Evolutionary conservation across 2,329 filamentous ascomycete species (phyloP).

Genomic region (Colletotrichum sp.): DNA sequence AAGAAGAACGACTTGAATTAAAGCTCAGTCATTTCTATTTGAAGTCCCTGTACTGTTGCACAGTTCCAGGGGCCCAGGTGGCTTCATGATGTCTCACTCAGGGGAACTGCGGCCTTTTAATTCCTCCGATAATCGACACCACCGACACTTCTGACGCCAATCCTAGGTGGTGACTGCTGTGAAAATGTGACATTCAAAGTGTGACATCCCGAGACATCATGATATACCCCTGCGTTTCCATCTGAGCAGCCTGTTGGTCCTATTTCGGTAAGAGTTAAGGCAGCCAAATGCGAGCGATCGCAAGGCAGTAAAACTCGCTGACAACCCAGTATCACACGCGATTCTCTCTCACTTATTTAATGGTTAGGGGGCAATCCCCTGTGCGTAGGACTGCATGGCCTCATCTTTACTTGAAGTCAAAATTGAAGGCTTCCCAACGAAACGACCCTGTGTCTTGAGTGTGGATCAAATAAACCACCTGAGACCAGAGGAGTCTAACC

Average conservation of each 20-base stretch:
- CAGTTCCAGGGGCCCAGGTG: too few relatives aligned
- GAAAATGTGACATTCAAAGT: too few relatives aligned
- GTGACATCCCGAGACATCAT: not conserved
- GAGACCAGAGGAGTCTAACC: not conserved
- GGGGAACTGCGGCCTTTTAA: not conserved
- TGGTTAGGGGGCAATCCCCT: not conserved
- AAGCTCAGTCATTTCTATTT: not conserved
- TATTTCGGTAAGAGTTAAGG: not conserved
- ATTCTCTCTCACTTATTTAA: rapidly evolving
- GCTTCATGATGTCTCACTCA: not conserved
- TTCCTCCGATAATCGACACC: not conserved
- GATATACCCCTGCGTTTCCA: too few relatives aligned
- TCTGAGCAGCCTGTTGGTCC: not conserved
- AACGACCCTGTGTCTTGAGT: not conserved
- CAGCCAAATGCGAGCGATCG: not conserved
- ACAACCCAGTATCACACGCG: not conserved
- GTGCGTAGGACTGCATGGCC: not conserved
- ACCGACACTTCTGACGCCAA: not conserved
- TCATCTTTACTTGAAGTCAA: not conserved
- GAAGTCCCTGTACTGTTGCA: not conserved
- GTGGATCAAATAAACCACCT: not conserved
- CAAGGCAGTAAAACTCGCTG: not conserved
- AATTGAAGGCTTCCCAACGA: not conserved
- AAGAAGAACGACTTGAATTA: not conserved
- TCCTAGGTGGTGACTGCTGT: not conserved